Evolutionary conservation across 2,329 filamentous ascomycete genomes (phyloP).

Genomic region (Beauveria pseudobassiana): DNA sequence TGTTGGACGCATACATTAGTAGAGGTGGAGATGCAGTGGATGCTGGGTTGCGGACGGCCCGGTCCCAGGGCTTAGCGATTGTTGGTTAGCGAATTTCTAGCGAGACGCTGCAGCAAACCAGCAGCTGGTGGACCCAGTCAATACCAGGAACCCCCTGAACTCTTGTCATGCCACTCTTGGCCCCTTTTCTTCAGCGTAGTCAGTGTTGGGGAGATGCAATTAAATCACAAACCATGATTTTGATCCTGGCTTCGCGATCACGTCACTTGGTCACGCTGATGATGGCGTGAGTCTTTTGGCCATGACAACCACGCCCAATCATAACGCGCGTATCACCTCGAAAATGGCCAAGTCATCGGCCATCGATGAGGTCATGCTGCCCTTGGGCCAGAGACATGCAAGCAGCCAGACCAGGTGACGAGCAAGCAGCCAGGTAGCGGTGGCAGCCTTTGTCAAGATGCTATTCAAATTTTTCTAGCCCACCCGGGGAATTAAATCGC

Average conservation of each 20-base stretch:
- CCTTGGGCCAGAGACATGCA: neutral
- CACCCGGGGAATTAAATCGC: neutral
- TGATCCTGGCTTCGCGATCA: neutral
- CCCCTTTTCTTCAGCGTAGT: constrained; percentile 1
- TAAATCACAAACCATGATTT: neutral
- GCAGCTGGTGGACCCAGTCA: neutral
- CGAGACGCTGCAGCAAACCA: neutral
- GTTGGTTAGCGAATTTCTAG: constrained; percentile 3
- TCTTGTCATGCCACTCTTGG: neutral
- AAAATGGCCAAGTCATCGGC: constrained; percentile 3
- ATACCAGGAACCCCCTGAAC: neutral
- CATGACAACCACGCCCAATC: neutral
- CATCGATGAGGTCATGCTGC: constrained; percentile 10
- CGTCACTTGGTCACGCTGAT: neutral
- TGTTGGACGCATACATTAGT: neutral
- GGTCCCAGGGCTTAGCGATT: constrained; percentile 9
- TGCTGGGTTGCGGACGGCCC: neutral
- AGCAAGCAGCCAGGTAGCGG: too few species aligned
- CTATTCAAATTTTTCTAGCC: too few species aligned
- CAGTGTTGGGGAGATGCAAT: neutral
- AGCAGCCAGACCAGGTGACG: neutral
- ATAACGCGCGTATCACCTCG: neutral
- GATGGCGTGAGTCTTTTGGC: neutral
- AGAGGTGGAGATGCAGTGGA: neutral
- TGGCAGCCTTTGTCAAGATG: too few species aligned